These are phyloP conservation scores for Phytophthora quininea DNA, from an alignment of 352 stramenopile genomes.

Conservation along the genomic window DNA sequence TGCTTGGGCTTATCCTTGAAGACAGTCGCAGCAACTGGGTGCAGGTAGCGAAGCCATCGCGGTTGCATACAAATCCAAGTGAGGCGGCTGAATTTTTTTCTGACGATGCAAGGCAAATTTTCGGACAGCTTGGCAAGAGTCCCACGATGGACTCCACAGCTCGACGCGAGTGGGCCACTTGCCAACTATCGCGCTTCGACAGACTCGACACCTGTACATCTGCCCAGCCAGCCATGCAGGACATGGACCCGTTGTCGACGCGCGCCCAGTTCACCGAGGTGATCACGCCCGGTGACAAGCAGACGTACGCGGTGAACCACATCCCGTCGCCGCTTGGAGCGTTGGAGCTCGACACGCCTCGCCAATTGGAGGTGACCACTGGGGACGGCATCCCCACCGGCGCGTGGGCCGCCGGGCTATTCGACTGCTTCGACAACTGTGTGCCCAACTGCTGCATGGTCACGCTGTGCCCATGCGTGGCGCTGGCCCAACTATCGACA, in stretches of 20 bases:
- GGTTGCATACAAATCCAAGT: neutral
- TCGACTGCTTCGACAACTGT: conserved; percentile 47
- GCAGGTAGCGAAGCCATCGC: neutral
- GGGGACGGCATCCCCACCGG: conserved; percentile 34
- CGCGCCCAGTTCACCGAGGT: conserved; percentile 36
- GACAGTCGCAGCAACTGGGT: neutral
- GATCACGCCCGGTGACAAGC: conserved; percentile 18
- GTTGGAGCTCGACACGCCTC: conserved; percentile 34
- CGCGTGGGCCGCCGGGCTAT: conserved; percentile 45
- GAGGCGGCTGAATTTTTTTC: neutral
- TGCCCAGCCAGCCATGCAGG: conserved; percentile 10
- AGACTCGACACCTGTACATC: neutral
- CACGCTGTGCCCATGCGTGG: conserved; percentile 50
- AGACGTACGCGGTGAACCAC: conserved; percentile 25
- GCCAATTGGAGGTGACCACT: conserved; percentile 20
- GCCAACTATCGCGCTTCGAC: conserved; percentile 7
- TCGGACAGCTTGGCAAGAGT: neutral
- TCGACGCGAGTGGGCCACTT: conserved; percentile 8
- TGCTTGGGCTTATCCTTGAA: neutral
- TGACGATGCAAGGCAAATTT: neutral
- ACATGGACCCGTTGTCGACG: conserved; percentile 32
- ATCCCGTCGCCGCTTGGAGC: conserved; percentile 29
- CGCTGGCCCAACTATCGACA: conserved; percentile 51
- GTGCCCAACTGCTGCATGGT: conserved; percentile 64
- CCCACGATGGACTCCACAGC: neutral